Evolutionary conservation across 73 alveolate genomes (phyloP).

Genomic region (Loxodes magnus): DNA sequence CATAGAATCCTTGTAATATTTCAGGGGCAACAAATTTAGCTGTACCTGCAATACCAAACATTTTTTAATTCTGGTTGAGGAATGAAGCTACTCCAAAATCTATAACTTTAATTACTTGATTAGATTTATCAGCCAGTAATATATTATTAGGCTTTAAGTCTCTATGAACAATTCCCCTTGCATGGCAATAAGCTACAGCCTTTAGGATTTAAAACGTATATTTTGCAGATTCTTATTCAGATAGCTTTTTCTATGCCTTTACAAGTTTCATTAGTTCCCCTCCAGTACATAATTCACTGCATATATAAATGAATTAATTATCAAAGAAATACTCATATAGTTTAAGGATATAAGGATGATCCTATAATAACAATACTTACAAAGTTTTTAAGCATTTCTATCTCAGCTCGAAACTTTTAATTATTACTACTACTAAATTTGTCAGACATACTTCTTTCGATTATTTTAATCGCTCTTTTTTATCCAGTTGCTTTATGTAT

Average conservation of each 20-base stretch:
- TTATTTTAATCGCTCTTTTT: too few relatives aligned
- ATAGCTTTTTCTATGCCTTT: background rate
- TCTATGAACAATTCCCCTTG: background rate
- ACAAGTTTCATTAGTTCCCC: background rate
- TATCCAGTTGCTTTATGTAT: too few relatives aligned
- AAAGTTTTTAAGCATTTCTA: too few relatives aligned
- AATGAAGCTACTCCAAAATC: conserved; percentile 44
- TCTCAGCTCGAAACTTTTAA: too few relatives aligned
- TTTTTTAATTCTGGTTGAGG: conserved; percentile 28
- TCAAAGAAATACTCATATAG: background rate
- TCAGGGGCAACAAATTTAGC: conserved; percentile 55
- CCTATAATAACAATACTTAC: too few relatives aligned
- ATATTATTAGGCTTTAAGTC: conserved; percentile 10
- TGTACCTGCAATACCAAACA: conserved; percentile 21
- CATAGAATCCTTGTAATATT: conserved; percentile 42
- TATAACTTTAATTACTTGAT: conserved; percentile 15
- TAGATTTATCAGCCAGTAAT: background rate
- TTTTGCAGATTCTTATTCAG: background rate
- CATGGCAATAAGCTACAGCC: conserved; percentile 4
- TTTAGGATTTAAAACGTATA: background rate
- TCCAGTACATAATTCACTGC: background rate
- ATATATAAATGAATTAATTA: background rate
- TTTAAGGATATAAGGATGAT: background rate
- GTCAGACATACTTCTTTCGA: too few relatives aligned
- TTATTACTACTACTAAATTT: too few relatives aligned